Evolutionary conservation across 441 rosid genomes (phyloP), one percentile per base, ranked within the genome.

Genomic region (Erysimum pusillum): DNA sequence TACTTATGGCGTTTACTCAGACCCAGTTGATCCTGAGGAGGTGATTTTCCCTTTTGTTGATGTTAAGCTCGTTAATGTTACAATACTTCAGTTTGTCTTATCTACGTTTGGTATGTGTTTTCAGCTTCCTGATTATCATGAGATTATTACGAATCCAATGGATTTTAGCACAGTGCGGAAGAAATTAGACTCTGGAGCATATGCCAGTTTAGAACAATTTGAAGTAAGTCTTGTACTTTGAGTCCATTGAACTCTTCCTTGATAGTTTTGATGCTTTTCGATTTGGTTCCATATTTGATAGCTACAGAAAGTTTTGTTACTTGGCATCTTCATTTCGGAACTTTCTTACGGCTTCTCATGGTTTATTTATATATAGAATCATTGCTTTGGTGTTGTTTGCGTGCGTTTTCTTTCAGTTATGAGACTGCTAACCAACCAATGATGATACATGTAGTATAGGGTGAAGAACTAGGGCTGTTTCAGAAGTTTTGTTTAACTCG

Each of bases 1-100:
- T 73, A 87, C 97, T 32, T 89, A 91, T 78, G 96, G 93, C 34
- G 99, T 92, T 70, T 94, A 85, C 73, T 92, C 99, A 13, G 98
- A 94, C 52, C 99, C 98, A 0, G 98, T 88, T 83, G 96, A 94
- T 88, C 90, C 93, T 44, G 89, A 87, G 81, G 99, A 94, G 94
- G 98, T 91, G 77, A 74, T n/a, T 35, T 4, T 15, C 69, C 10
- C 41, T 64, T n/a, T 45, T 64, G n/a, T 62, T 53, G 11, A 18
- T 45, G 53, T 63, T 36, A 7, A 11, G n/a, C 34, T 45, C 22
- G 15, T 63, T 49, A 4, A 2, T 59, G 5, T 9, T 42, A 39
- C 6, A 4, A 2, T 18, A 18, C 35, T 42, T 69, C 6, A 2
- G 67, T 54, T 69, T 45, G 18, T 8, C 39, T 51, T 75, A 39